Conservation (phyloP, 179 eudicot species). For the Dionaea muscipula region DNA sequence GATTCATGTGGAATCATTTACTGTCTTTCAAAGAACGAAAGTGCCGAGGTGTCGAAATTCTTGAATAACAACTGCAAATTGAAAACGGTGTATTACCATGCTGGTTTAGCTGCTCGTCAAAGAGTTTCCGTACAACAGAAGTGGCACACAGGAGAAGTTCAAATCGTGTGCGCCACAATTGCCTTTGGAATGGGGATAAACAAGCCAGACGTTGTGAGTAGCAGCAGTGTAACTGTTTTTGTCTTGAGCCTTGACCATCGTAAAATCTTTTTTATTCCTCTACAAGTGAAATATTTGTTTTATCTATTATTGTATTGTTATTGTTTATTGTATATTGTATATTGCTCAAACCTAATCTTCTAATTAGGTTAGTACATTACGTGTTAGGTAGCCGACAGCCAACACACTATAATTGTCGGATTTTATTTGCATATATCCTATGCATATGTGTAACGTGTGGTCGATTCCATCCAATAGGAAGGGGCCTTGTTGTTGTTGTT, state of each 20-base stretch:
- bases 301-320: no score
- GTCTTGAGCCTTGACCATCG: background rate
- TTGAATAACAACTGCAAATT: conserved; percentile 71
- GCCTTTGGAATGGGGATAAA: conserved; percentile 99
- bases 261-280: no score
- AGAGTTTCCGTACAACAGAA: conserved; percentile 66
- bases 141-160: conserved; percentile 92
- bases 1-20: conserved; percentile 75
- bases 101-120: conserved; percentile 88
- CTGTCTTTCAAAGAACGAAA: conserved; percentile 95
- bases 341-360: no score
- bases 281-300: no score
- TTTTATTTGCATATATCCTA: no score
- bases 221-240: background rate
- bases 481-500: no score
- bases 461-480: no score
- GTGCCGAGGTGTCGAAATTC: conserved; percentile 73
- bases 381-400: no score
- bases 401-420: no score
- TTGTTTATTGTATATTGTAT: no score
- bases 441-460: no score
- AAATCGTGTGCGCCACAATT: conserved; percentile 91
- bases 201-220: conserved; percentile 92
- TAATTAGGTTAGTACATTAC: no score
- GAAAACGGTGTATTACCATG: conserved; percentile 79